A percentile compares a stretch with the other conserved stretches of the same genome.
phyloP scores from a whole-genome alignment of 208 protist species.

The Crithidia acanthocephali region DNA sequence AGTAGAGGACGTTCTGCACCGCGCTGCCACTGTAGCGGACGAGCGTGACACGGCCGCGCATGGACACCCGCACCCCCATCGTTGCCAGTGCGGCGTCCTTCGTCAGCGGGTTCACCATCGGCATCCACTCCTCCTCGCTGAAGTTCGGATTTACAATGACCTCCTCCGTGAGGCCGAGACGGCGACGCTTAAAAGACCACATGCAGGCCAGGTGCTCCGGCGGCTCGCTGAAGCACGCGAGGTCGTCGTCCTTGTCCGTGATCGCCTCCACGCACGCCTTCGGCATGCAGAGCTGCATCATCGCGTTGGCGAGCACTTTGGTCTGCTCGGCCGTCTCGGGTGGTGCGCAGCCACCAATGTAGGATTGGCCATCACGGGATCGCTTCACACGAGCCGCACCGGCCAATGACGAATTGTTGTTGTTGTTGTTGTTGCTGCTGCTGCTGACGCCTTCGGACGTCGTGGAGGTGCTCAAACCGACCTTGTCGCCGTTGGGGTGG shows the following conservation, averaged over 20 bases:
- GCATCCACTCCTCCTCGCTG: conserved; percentile 23
- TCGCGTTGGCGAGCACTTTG: not conserved
- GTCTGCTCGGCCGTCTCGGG: conserved; percentile 9
- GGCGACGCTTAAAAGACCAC: conserved; percentile 27
- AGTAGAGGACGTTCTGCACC: conserved; percentile 21
- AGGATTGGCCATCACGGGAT: conserved; percentile 9
- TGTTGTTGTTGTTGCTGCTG: not conserved
- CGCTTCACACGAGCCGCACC: conserved; percentile 14
- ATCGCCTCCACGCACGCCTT: conserved; percentile 1
- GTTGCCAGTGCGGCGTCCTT: conserved; percentile 19
- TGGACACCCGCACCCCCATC: conserved; percentile 16
- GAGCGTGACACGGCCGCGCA: conserved; percentile 15
- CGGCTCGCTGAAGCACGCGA: not conserved
- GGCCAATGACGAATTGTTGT: too few relatives aligned
- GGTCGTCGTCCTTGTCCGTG: not conserved
- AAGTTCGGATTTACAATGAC: conserved; percentile 10
- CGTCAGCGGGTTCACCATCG: conserved; percentile 31
- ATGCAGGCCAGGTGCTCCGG: not conserved
- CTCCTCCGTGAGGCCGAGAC: conserved; percentile 9
- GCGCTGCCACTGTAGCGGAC: conserved; percentile 13
- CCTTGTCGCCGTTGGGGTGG: not conserved
- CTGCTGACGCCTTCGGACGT: not conserved
- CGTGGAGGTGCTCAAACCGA: too few relatives aligned
- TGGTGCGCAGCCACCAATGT: conserved; percentile 2
- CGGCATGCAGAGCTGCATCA: not conserved